Percentiles rank a stretch among this genome's conserved stretches.
Evolutionary conservation across 2,329 filamentous ascomycete genomes (phyloP).

Genomic region (Arthrobotrys pseudoclavata): DNA sequence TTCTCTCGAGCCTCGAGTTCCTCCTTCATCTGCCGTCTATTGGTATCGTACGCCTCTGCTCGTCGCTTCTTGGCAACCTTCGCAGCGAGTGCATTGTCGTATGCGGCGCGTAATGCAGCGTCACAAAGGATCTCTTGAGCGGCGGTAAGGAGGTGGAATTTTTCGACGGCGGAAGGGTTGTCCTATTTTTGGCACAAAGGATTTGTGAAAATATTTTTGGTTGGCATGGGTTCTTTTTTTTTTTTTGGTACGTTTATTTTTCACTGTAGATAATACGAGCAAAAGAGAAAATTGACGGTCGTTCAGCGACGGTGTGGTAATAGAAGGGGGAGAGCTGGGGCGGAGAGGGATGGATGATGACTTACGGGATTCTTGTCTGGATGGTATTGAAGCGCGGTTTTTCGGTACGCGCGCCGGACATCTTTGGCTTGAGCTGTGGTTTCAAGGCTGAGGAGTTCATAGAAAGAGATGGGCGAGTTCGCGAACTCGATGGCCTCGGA

Average conservation of each 20-base stretch:
- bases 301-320: conserved; percentile 47
- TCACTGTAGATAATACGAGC: conserved; percentile 22
- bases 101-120: conserved; percentile 66
- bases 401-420: conserved; percentile 70
- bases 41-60: conserved; percentile 67
- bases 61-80: conserved; percentile 68
- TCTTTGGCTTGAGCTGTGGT: conserved; percentile 67
- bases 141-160: conserved; percentile 70
- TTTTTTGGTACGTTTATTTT: background rate
- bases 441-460: conserved; percentile 69
- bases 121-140: conserved; percentile 70
- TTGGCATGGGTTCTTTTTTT: conserved; percentile 36
- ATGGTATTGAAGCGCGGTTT: conserved; percentile 70
- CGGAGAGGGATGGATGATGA: conserved; percentile 8
- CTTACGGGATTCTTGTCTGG: conserved; percentile 70
- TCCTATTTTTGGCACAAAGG: conserved; percentile 35
- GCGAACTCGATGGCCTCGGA: conserved; percentile 62
- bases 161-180: conserved; percentile 68
- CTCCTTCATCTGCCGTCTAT: conserved; percentile 69
- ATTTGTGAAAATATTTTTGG: conserved; percentile 23
- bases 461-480: conserved; percentile 67
- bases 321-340: background rate
- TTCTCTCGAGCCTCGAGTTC: conserved; percentile 70
- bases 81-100: conserved; percentile 69
- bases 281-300: conserved; percentile 4